Base-by-base conservation (phyloP, 257 asterid genomes). In the Hygrophila difformis region DNA sequence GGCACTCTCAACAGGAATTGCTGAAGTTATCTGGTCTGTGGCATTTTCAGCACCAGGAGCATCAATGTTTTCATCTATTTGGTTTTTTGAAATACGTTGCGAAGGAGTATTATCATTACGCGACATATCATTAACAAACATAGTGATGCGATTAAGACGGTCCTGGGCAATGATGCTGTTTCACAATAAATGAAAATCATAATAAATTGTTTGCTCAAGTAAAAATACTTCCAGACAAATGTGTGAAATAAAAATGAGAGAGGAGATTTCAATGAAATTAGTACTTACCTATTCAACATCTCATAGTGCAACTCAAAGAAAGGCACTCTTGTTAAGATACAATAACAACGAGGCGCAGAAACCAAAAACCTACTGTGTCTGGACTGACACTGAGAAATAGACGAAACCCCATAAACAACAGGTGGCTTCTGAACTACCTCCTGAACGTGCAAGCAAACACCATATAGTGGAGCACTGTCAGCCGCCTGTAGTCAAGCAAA, bases 261-360 rank as follows among this genome's bases (percentile, higher is more conserved):
- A 1, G 8, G 9, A 39, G 6, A 39, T 41, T n/a, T 35, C 44
- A 28, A 26, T 44, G 53, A 51, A 55, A 28, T 41, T 15, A 40
- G 50, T 9, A 34, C 75, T 47, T 55, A 81, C 97, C 95, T 88
- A 71, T 81, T 78, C 66, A 88, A 61, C 84, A 88, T 76, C 82
- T 81, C 84, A 53, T 64, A 88, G 59, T 88, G 95, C 46, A 88
- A 72, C 68, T 77, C 95, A 56, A 88, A 88, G 58, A 88, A 85
- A 23, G 97, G 97, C 61, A 84, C 84, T 67, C 82, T 81, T 45
- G 97, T 88, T 51, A 88, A 60, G 56, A 88, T 69, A 65, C 97
- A 88, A 64, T 84, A 88, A 66, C 97, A 88, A 60, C 94, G 95
- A 57, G 97, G 95, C 33, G 97, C 97, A 56, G 94, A 74, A 60